Evolutionary conservation across 768 basidiomycete species (phyloP).

Genomic region (Auricularia cornea): DNA sequence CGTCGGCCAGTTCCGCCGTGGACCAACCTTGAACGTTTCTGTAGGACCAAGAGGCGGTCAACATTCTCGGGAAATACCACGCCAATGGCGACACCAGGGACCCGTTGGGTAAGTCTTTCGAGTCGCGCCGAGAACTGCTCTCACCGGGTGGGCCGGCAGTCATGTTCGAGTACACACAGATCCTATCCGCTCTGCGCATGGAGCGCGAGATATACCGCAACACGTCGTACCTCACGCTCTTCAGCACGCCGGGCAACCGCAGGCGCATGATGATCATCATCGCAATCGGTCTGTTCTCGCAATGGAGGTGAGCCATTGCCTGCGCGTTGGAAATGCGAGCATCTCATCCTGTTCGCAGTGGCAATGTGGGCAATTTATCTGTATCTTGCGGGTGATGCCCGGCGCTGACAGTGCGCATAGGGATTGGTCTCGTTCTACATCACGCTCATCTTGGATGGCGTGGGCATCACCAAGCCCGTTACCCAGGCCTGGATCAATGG

Average conservation of each 20-base stretch:
- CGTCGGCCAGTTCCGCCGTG: constrained; percentile 10
- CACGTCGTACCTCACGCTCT: constrained; percentile 44
- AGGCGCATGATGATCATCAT: constrained; percentile 61
- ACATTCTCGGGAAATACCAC: constrained; percentile 63
- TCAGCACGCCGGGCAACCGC: constrained; percentile 57
- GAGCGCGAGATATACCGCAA: constrained; percentile 47
- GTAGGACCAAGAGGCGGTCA: constrained; percentile 50
- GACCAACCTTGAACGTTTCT: neutral
- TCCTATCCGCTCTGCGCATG: constrained; percentile 54
- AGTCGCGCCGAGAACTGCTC: constrained; percentile 35
- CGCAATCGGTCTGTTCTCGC: constrained; percentile 60
- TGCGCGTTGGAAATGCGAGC: neutral
- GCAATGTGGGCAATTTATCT: constrained; percentile 2
- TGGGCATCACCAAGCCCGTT: constrained; percentile 46
- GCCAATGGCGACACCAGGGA: constrained; percentile 54
- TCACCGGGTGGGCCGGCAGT: neutral
- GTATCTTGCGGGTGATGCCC: neutral
- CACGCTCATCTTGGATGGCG: constrained; percentile 53
- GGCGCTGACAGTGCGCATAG: constrained; percentile 36
- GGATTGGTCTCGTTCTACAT: constrained; percentile 71
- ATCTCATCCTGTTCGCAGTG: neutral
- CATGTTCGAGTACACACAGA: constrained; percentile 29
- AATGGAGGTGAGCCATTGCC: constrained; percentile 50
- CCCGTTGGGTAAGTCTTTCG: constrained; percentile 38
- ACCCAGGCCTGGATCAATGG: constrained; percentile 59